Conservation (phyloP, 2,329 filamentous ascomycete genomes). For the Microcyclospora pomicola region DNA sequence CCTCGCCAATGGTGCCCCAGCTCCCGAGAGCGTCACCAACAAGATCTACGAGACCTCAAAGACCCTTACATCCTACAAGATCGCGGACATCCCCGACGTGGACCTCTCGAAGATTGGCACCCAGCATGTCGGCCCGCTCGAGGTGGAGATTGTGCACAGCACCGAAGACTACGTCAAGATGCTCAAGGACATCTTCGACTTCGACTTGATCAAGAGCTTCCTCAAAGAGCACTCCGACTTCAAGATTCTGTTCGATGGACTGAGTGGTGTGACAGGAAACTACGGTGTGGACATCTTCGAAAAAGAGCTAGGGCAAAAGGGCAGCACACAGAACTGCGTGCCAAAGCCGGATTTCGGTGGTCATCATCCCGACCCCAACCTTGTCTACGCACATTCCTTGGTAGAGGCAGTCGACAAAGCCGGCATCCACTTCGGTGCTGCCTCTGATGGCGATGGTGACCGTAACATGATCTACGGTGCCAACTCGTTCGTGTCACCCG, state of each 20-base stretch:
- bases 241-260: conserved; percentile 90
- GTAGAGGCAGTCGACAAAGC: conserved; percentile 88
- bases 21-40: conserved; percentile 92
- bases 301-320: conserved; percentile 73
- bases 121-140: conserved; percentile 69
- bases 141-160: conserved; percentile 92
- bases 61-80: conserved; percentile 80
- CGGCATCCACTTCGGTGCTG: conserved; percentile 87
- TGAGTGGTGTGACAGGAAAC: conserved; percentile 87
- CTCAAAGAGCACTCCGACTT: conserved; percentile 77
- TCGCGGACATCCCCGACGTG: conserved; percentile 71
- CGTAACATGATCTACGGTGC: conserved; percentile 99
- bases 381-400: conserved; percentile 89
- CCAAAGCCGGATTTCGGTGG: conserved; percentile 93
- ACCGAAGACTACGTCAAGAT: conserved; percentile 83
- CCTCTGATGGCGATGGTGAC: conserved; percentile 93
- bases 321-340: conserved; percentile 78
- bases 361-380: conserved; percentile 93
- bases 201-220: conserved; percentile 88
- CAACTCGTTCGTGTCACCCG: conserved; percentile 89
- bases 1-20: conserved; percentile 86
- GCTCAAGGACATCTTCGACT: conserved; percentile 98
- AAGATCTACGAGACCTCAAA: conserved; percentile 93
- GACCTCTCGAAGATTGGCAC: conserved; percentile 74
- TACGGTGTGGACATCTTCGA: conserved; percentile 94